Evolutionary conservation across 176 grass and related monocot genomes (phyloP).

Genomic region (Puccinellia tenuiflora): DNA sequence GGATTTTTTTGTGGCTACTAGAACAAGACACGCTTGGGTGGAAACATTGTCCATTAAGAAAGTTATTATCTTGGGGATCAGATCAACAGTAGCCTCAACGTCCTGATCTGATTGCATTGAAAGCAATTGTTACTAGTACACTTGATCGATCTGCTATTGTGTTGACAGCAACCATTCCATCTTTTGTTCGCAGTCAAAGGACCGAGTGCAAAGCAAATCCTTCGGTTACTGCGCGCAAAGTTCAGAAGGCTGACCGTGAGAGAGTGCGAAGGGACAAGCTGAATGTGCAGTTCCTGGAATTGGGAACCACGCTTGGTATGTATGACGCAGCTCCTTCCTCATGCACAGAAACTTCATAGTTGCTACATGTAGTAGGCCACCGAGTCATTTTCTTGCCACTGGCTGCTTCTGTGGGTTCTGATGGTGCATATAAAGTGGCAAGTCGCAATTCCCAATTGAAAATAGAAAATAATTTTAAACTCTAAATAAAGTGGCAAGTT

Average conservation of each 20-base stretch:
- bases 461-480: background rate
- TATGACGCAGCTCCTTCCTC: conserved; percentile 24
- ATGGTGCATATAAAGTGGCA: background rate
- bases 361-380: background rate
- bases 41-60: background rate
- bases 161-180: background rate
- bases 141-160: conserved; percentile 6
- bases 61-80: background rate
- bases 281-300: conserved; percentile 77
- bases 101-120: background rate
- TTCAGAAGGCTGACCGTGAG: conserved; percentile 94
- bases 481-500: no score
- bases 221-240: conserved; percentile 37
- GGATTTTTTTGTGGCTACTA: background rate
- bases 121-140: background rate
- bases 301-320: conserved; percentile 83
- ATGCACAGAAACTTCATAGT: background rate
- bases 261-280: conserved; percentile 84
- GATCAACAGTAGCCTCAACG: background rate
- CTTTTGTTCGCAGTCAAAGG: conserved; percentile 29
- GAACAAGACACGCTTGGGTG: background rate
- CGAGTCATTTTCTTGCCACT: background rate
- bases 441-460: background rate
- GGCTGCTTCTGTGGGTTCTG: background rate
- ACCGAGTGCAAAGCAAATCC: conserved; percentile 21